Percentiles rank a stretch among this genome's conserved stretches.
Conservation (phyloP, 176 grass and related monocot species). For the Luzula sylvatica region DNA sequence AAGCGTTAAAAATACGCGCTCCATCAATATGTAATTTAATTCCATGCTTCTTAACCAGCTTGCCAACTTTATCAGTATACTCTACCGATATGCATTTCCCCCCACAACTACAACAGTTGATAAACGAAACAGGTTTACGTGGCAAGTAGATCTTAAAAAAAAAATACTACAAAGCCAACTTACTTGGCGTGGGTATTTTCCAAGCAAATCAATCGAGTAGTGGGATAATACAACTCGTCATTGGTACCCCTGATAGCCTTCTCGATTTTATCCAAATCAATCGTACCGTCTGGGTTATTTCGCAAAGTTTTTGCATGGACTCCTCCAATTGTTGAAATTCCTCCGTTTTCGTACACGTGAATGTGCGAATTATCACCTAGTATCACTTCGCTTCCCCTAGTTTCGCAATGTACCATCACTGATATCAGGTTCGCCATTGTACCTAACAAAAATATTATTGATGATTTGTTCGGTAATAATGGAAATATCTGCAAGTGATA, state of each 20-base stretch:
- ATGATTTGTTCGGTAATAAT: too few species aligned
- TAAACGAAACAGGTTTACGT: not conserved
- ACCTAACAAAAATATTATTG: slow-evolving; percentile 23
- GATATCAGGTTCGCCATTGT: slow-evolving; percentile 94
- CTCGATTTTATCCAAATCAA: slow-evolving; percentile 59
- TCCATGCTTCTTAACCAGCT: slow-evolving; percentile 52
- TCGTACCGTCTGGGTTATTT: slow-evolving; percentile 78
- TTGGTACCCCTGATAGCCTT: slow-evolving; percentile 41
- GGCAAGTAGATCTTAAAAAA: not conserved
- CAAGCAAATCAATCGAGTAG: slow-evolving; percentile 82
- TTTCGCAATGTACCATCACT: slow-evolving; percentile 75
- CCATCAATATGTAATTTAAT: slow-evolving; percentile 94
- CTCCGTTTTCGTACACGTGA: slow-evolving; percentile 88
- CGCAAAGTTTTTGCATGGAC: slow-evolving; percentile 58
- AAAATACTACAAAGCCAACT: slow-evolving; percentile 7
- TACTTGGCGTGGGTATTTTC: slow-evolving; percentile 96
- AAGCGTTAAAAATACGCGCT: slow-evolving; percentile 93
- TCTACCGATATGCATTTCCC: slow-evolving; percentile 65
- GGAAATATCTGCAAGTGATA: too few species aligned
- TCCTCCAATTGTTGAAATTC: slow-evolving; percentile 75
- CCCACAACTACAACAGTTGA: slow-evolving; percentile 36
- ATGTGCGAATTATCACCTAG: slow-evolving; percentile 82
- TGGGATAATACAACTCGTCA: slow-evolving; percentile 50
- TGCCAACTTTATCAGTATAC: slow-evolving; percentile 76
- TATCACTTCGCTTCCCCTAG: slow-evolving; percentile 78